Percentiles rank a stretch among this genome's conserved stretches.
Conservation (phyloP, 2,329 filamentous ascomycete species). For the Trichoderma lentiforme region DNA sequence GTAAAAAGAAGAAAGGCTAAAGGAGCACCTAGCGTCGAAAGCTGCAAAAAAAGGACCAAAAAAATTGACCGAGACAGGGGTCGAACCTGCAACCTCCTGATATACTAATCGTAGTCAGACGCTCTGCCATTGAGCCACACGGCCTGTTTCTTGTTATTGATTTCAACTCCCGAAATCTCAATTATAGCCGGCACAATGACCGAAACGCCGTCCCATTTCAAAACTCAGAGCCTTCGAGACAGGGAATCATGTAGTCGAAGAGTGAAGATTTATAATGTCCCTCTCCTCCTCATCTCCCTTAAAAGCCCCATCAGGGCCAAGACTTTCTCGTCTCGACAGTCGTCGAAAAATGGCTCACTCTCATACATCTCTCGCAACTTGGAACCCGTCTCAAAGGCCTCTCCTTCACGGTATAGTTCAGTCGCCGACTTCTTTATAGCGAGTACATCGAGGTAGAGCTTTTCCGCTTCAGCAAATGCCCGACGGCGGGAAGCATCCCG, state of each 20-base stretch:
- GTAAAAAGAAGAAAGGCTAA: neutral
- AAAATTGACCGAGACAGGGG: constrained; percentile 19
- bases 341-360: constrained; percentile 26
- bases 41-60: neutral
- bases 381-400: constrained; percentile 24
- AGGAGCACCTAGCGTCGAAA: neutral
- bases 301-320: constrained; percentile 15
- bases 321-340: constrained; percentile 23
- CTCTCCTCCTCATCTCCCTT: constrained; percentile 20
- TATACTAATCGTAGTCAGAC: constrained; percentile 18
- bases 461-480: constrained; percentile 26
- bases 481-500: constrained; percentile 17
- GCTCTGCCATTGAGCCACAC: constrained; percentile 19
- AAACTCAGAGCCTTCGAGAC: neutral
- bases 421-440: constrained; percentile 24
- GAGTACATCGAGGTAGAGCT: constrained; percentile 27
- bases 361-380: constrained; percentile 31
- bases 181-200: neutral
- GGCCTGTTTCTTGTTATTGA: constrained; percentile 10
- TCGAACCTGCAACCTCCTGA: constrained; percentile 19
- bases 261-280: constrained; percentile 12
- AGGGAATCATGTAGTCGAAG: neutral
- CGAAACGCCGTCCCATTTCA: neutral
- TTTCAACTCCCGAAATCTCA: neutral
- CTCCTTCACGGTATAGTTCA: constrained; percentile 25